Evolutionary conservation across 139 green algal genomes (phyloP).

Genomic region (Chlorella sorokiniana): DNA sequence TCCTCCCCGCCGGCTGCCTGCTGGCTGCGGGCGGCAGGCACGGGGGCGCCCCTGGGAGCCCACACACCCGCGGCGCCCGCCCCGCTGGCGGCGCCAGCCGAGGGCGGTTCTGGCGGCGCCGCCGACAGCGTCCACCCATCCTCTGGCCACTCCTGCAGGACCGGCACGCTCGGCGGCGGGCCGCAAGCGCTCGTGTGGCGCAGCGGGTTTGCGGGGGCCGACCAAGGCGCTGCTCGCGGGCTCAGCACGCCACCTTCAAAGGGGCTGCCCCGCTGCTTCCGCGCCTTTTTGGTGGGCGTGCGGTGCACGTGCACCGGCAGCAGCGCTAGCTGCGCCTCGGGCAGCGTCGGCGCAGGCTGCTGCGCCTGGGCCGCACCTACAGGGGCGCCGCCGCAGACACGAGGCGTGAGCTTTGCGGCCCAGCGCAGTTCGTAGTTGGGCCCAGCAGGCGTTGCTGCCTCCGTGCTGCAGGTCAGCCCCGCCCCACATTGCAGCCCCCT

Average conservation of each 20-base stretch:
- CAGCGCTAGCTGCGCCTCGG: conserved; percentile 8
- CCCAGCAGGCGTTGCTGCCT: no score
- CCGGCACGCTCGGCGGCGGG: not conserved
- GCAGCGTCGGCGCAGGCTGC: conserved; percentile 6
- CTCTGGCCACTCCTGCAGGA: not conserved
- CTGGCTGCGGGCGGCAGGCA: no score
- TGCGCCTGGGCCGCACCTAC: not conserved
- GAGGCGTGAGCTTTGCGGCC: no score
- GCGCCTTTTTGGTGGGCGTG: conserved; percentile 5
- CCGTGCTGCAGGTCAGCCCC: no score
- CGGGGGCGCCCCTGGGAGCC: no score
- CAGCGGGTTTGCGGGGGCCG: no score
- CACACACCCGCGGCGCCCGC: no score
- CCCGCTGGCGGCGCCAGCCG: not conserved
- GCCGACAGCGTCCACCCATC: not conserved
- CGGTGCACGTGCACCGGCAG: conserved; percentile 35
- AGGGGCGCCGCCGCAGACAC: no score
- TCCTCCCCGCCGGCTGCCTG: not conserved
- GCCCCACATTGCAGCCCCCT: no score
- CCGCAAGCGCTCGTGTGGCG: not conserved
- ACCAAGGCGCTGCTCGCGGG: no score
- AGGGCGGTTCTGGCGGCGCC: not conserved
- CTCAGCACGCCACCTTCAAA: no score
- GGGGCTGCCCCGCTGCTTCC: not conserved
- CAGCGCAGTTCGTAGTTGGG: no score